Base-by-base conservation (phyloP, 495 filamentous ascomycete genomes). In the Poronia punctata region DNA sequence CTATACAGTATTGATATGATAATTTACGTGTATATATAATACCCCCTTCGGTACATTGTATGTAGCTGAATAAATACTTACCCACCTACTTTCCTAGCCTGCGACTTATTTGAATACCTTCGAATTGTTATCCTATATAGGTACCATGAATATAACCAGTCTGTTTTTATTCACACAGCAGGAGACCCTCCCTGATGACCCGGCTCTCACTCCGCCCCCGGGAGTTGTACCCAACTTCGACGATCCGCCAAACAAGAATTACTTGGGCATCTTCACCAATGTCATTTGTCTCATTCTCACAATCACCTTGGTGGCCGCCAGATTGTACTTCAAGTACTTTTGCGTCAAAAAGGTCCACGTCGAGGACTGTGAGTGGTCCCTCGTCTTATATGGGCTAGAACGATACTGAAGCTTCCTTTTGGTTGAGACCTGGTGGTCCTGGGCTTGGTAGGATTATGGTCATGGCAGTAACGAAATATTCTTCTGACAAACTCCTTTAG, bases 211-310 rank as follows among this genome's bases (percentile, higher is more conserved):
- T 14, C 38, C 51, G 5, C 51, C 51, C 14, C 29, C 43, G 2
- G 50, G 50, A 4, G 42, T 46, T 6, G 31, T 18, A 6, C 15
- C 50, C 10, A 39, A 43, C 11, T 42, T 49, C 19, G 41, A 43
- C 11, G 27, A 48, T 17, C 44, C 52, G 18, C 35, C 36, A 7
- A 54, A 54, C 32, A 20, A 23, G n/a, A 54, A 50, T 18, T 18
- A 25, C 8, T n/a, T 39, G 3, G 52, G 35, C 19, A n/a, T 33
- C 10, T 18, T 17, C 1, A 30, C 46, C 3, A 40, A 41, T 15
- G 15, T 21, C 5, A 5, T 44, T 7, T 46, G 42, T 18, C 20
- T 43, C 6, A 22, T 38, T 7, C 7, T 48, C 7, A 18, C 23
- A 4, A 10, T 16, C 14, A 7, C 29, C 2, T 12, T 19, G 6